Percentiles rank a stretch among this genome's conserved stretches.
Conservation (phyloP, 2,329 filamentous ascomycete species). For the Penicillium sp. region DNA sequence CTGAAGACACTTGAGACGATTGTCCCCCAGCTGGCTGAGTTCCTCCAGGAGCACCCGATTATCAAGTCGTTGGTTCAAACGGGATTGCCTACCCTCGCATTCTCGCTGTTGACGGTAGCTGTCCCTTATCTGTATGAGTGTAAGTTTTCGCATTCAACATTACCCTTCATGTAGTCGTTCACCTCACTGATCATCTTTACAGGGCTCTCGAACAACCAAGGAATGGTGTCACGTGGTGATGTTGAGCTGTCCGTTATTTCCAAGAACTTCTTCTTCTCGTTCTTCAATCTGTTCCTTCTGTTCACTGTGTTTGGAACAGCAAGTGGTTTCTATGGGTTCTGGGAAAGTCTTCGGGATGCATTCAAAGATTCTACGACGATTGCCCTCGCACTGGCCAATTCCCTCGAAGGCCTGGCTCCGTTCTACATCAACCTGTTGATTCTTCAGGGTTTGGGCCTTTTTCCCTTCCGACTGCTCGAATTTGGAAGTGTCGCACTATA, state of each 20-base stretch:
- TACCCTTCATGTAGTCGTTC: neutral
- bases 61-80: constrained; percentile 78
- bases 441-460: constrained; percentile 87
- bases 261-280: constrained; percentile 99
- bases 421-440: constrained; percentile 96
- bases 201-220: constrained; percentile 81
- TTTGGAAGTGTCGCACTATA: constrained; percentile 83
- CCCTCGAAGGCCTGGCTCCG: constrained; percentile 69
- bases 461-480: constrained; percentile 87
- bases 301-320: constrained; percentile 86
- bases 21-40: constrained; percentile 66
- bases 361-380: constrained; percentile 77
- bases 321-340: constrained; percentile 67
- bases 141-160: constrained; percentile 34
- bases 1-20: constrained; percentile 74
- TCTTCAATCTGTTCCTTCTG: constrained; percentile 97
- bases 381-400: constrained; percentile 69
- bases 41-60: constrained; percentile 66
- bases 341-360: constrained; percentile 64
- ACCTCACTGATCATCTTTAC: constrained; percentile 11
- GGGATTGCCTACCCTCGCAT: constrained; percentile 77
- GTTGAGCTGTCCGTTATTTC: constrained; percentile 92
- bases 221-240: constrained; percentile 91
- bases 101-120: constrained; percentile 82
- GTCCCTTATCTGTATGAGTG: constrained; percentile 95